A percentile compares a stretch with the other conserved stretches of the same genome.
These are phyloP conservation scores for Yarrowia sp. DNA, from an alignment of 805 yeast genomes.

Conservation along the genomic window DNA sequence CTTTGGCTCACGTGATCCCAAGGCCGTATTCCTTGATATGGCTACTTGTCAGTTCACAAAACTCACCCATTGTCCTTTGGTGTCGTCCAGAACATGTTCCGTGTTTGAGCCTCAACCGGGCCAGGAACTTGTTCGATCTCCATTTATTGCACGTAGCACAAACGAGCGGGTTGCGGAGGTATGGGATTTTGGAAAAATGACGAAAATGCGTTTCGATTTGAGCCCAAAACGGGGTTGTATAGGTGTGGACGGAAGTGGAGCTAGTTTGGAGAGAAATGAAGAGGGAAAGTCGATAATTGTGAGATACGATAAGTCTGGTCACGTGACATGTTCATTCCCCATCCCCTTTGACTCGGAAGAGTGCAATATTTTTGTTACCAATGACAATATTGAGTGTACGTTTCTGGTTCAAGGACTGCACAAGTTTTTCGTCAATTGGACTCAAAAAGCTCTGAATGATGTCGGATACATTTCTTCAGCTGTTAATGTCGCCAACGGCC, in stretches of 20 bases:
- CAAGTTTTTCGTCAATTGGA: constrained; percentile 21
- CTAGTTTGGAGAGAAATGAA: not conserved
- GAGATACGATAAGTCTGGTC: not conserved
- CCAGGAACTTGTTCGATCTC: not conserved
- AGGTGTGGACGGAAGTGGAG: not conserved
- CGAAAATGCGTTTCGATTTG: constrained; percentile 6
- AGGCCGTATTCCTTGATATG: not conserved
- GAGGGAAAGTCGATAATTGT: not conserved
- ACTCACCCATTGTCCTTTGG: not conserved
- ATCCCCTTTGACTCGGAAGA: not conserved
- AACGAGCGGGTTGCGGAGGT: not conserved
- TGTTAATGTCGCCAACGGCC: constrained; percentile 8
- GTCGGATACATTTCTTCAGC: constrained; percentile 17
- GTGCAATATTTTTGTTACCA: constrained; percentile 13
- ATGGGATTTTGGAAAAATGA: constrained; percentile 10
- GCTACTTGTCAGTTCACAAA: not conserved
- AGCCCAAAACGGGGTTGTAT: not conserved
- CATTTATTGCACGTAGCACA: not conserved
- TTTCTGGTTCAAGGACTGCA: constrained; percentile 11
- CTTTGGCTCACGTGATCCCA: not conserved
- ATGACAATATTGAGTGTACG: constrained; percentile 9
- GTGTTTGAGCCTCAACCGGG: not conserved
- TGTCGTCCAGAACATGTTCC: constrained; percentile 2
- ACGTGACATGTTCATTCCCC: not conserved
- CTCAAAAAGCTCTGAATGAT: not conserved